A percentile compares a stretch with the other conserved stretches of the same genome.
Evolutionary conservation across 78 protist genomes (phyloP).

Genomic region (Cavenderia fasciculata): DNA sequence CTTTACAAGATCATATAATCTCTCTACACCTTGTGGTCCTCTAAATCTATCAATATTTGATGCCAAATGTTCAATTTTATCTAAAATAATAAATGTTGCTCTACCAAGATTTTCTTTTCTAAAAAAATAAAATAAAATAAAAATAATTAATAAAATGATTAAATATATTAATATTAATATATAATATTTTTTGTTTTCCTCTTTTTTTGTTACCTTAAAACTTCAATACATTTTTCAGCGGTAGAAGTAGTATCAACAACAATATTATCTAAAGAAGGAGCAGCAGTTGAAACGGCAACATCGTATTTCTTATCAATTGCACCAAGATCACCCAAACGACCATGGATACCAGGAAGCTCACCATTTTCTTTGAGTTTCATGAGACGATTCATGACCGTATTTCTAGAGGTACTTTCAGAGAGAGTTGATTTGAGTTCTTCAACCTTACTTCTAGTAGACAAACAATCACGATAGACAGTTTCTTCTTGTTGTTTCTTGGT

Average conservation of each 20-base stretch:
- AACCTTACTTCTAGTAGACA: not conserved
- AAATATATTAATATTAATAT: not conserved
- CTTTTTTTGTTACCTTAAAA: not conserved
- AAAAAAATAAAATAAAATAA: conserved; percentile 71
- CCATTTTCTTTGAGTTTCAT: conserved; percentile 41
- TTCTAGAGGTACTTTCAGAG: not conserved
- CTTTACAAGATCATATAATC: conserved; percentile 82
- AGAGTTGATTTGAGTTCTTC: conserved; percentile 33
- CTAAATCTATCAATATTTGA: not conserved
- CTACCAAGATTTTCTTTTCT: conserved; percentile 89
- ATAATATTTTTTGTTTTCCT: not conserved
- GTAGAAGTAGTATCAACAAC: conserved; percentile 94
- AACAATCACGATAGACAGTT: not conserved
- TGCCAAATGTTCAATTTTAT: conserved; percentile 76
- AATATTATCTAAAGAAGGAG: conserved; percentile 86
- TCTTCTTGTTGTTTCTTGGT: not conserved
- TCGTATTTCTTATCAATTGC: conserved; percentile 93
- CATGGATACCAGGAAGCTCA: conserved; percentile 87
- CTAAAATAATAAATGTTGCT: conserved; percentile 96
- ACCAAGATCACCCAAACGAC: conserved; percentile 99
- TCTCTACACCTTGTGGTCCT: conserved; percentile 57
- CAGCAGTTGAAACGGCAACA: conserved; percentile 96
- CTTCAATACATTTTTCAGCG: conserved; percentile 81
- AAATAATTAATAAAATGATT: not conserved
- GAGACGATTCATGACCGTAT: conserved; percentile 63